Base-by-base conservation (phyloP, 1,284 basidiomycete genomes). In the Cystobasidium pallidum region DNA sequence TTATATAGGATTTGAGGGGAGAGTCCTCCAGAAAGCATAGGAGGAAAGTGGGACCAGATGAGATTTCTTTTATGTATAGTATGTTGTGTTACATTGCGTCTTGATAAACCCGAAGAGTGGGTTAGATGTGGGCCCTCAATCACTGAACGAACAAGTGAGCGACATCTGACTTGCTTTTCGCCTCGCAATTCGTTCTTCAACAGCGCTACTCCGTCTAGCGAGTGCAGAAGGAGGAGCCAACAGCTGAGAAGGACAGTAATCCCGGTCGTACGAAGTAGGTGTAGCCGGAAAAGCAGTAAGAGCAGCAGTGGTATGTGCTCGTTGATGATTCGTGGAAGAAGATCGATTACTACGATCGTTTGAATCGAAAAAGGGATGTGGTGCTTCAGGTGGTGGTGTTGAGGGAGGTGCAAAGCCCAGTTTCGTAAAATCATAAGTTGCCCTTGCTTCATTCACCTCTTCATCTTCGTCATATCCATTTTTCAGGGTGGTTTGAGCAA, bases 211-310 rank as follows among this genome's bases (percentile, higher is more conserved):
- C 21, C 67, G n/a, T 32, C 67, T 47, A 36, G 43, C 67, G 0
- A 70, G 32, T 2, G 67, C 67, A 51, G 67, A 70, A 41, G 67
- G 45, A 7, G 67, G 58, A 17, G 67, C 43, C n/a, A 62, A 39
- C 43, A 64, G n/a, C 15, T 47, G 49, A 52, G 24, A 28, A 24
- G 51, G 41, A 15, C 54, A 45, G 13, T 26, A 55, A 54, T 45
- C 52, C 19, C 26, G 52, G 26, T 47, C 52, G n/a, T 32, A 36
- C 30, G 41, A 58, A 3, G 34, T 52, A 28, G 41, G 52, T 21
- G 51, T 67, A 43, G 52, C 41, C n/a, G 43, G 54, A 21, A 47
- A 43, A 26, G 45, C 36, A 67, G 11, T 24, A 15, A 65, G 45
- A 19, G 19, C 34, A 24, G 49, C 49, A 19, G 62, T 36, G 1